These are phyloP conservation scores for Botrytis tulipae DNA, from an alignment of 2,329 filamentous ascomycete species.

Conservation along the genomic window DNA sequence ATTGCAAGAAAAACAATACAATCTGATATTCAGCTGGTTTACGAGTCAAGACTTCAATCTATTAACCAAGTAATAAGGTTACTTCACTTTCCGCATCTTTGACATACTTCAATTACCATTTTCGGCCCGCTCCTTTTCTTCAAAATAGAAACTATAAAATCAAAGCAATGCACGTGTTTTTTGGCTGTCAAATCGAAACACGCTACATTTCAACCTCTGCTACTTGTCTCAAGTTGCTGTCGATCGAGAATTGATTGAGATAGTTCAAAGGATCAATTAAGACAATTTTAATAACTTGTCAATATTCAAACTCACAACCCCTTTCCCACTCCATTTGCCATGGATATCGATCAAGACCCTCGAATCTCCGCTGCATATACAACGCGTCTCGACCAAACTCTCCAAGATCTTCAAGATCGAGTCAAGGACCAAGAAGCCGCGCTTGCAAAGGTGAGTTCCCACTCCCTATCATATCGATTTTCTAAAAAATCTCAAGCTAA, in stretches of 20 bases:
- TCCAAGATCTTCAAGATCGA: constrained; percentile 62
- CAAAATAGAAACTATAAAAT: not conserved
- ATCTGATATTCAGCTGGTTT: no score
- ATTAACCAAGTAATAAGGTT: not conserved
- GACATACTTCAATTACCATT: not conserved
- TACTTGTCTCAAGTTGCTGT: not conserved
- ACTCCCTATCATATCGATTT: no score
- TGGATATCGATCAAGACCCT: constrained; percentile 27
- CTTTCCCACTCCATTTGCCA: not conserved
- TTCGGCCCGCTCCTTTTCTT: not conserved
- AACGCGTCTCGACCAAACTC: constrained; percentile 61
- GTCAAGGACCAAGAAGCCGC: constrained; percentile 54
- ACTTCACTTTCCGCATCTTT: not conserved
- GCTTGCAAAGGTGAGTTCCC: constrained; percentile 45
- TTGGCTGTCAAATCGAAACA: not conserved
- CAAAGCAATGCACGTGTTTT: not conserved
- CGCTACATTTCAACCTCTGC: not conserved
- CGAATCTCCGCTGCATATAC: constrained; percentile 46
- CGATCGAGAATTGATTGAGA: not conserved
- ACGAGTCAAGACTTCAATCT: not conserved
- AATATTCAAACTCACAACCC: not conserved
- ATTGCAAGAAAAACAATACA: not conserved
- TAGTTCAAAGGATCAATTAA: not conserved
- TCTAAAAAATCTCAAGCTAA: constrained; percentile 18
- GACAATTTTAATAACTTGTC: no score